Percentiles rank a stretch among this genome's conserved stretches.
These are phyloP conservation scores for Dimocarpus longan DNA, from an alignment of 345 rosid genomes.

Conservation along the genomic window DNA sequence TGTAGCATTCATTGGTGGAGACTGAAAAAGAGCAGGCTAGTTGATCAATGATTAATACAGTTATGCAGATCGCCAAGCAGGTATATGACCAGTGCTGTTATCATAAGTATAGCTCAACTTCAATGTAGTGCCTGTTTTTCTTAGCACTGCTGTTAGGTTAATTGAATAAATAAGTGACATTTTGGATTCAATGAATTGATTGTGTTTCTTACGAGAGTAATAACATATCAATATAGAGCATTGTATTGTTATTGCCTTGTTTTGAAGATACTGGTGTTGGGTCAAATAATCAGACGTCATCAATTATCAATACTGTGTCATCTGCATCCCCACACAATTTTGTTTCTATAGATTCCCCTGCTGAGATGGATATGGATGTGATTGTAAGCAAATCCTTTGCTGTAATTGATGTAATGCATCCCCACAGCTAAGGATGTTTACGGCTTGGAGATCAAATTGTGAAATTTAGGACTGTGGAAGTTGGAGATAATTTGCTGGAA, in stretches of 20 bases:
- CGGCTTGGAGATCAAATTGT: conserved; percentile 95
- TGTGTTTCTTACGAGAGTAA: no score
- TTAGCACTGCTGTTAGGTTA: not conserved
- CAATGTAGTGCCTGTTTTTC: not conserved
- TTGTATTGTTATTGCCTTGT: conserved; percentile 17
- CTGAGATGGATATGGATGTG: conserved; percentile 56
- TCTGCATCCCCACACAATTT: conserved; percentile 38
- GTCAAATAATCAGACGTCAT: conserved; percentile 32
- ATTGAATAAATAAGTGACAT: not conserved
- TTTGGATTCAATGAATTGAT: not conserved
- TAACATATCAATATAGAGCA: no score
- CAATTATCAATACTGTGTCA: conserved; percentile 28
- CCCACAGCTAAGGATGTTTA: conserved; percentile 89
- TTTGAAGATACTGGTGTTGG: conserved; percentile 33
- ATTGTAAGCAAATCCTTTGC: conserved; percentile 69
- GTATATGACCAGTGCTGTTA: no score
- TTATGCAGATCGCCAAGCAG: no score
- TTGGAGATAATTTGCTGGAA: conserved; percentile 67
- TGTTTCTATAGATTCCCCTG: conserved; percentile 31
- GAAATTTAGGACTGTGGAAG: conserved; percentile 76
- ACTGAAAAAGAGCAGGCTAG: no score
- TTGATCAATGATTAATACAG: no score
- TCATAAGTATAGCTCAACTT: no score
- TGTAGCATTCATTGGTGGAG: no score
- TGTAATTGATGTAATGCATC: conserved; percentile 83